Evolutionary conservation across 2,329 filamentous ascomycete species (phyloP), one percentile per base, ranked within the genome.

Genomic region (Colletotrichum liaoningense): DNA sequence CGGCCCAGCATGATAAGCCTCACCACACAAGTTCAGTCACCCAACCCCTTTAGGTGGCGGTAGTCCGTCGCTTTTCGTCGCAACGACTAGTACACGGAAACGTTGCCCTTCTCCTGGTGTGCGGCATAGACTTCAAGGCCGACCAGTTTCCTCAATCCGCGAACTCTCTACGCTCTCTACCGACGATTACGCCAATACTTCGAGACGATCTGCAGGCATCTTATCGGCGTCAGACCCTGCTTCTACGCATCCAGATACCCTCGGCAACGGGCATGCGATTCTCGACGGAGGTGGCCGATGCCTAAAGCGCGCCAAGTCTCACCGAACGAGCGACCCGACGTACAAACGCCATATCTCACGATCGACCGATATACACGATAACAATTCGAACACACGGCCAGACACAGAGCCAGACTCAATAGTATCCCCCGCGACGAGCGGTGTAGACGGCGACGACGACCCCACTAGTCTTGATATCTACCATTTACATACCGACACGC

Each of bases 1-100:
- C 60, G 42, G 24, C 54, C 55, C 56, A 65, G 69, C 70, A 69
- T 70, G 71, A 75, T 75, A 75, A 74, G 73, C 73, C 57, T 74
- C 63, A 59, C 57, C 58, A 35, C 63, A 33, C 57, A 49, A 19
- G 52, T 26, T 63, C 69, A 71, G 49, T 71, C 49, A 38, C 52
- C 57, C 72, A 68, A 64, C 72, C 68, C 69, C 63, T 67, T 63
- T 63, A 54, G 63, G 38, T 55, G 42, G 59, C 38, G 68, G 35
- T 19, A 49, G n/a, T 62, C 54, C 28, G 42, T 49, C 19, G 16
- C 19, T 49, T 22, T 33, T 24, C 42, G 62, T 42, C 42, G 63
- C 35, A 67, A 67, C 57, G 55, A 38, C 60, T 52, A 38, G 56
- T 38, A 30, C 26, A n/a, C 30, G 19, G 19, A n/a, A n/a, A 49